Percentiles rank a stretch among this genome's conserved stretches.
Conservation (phyloP, 108 stramenopile species). For the Cyclotella cryptica region DNA sequence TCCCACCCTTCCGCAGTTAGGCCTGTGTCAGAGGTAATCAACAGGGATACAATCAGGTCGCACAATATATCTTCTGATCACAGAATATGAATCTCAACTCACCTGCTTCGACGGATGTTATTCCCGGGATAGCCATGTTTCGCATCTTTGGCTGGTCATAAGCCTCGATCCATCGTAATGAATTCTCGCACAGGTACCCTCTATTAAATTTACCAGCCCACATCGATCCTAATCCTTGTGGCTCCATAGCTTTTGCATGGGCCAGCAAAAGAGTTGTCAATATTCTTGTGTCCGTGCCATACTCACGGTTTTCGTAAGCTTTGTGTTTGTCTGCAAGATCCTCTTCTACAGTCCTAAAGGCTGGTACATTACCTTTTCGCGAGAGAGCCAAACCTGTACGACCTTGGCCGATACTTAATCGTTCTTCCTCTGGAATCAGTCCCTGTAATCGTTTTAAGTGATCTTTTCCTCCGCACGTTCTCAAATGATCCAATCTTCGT, state of each 20-base stretch:
- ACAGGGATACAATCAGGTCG: no score
- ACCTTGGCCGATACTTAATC: slow-evolving; percentile 22
- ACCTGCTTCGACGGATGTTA: slow-evolving; percentile 57
- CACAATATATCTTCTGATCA: no score
- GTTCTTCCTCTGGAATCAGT: slow-evolving; percentile 36
- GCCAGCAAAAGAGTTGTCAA: slow-evolving; percentile 71
- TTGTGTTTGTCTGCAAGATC: slow-evolving; percentile 37
- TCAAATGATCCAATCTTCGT: slow-evolving; percentile 73
- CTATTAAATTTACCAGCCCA: slow-evolving; percentile 80
- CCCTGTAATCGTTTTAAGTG: slow-evolving; percentile 60
- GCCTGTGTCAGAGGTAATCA: slow-evolving; percentile 2
- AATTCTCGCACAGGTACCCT: slow-evolving; percentile 81
- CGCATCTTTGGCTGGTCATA: slow-evolving; percentile 64
- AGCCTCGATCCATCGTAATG: slow-evolving; percentile 69
- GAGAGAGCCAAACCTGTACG: slow-evolving; percentile 5
- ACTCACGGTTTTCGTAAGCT: slow-evolving; percentile 73
- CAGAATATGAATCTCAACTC: no score
- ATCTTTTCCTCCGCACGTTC: slow-evolving; percentile 73
- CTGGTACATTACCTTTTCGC: slow-evolving; percentile 6
- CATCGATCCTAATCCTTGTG: slow-evolving; percentile 77
- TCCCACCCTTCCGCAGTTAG: slow-evolving; percentile 52
- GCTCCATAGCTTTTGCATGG: slow-evolving; percentile 73
- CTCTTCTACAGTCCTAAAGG: slow-evolving; percentile 43
- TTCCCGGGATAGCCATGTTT: slow-evolving; percentile 72
- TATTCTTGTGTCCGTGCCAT: slow-evolving; percentile 75